phyloP scores from a whole-genome alignment of 495 filamentous ascomycete genomes.

The Apodospora peruviana region DNA sequence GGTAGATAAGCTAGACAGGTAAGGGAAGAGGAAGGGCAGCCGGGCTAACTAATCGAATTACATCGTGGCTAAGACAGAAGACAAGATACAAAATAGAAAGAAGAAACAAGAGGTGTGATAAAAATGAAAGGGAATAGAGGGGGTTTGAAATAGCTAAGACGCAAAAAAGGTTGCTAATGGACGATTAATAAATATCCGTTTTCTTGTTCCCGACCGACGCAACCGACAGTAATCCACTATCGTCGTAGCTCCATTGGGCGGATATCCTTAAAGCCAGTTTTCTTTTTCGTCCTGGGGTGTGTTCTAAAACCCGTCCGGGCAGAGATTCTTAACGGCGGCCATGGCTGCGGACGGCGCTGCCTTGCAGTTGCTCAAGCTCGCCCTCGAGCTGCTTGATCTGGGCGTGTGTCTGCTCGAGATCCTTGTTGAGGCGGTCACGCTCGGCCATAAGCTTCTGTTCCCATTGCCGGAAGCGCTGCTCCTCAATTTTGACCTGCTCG shows the following conservation, averaged over 20 bases:
- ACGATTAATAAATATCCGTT: too few relatives aligned
- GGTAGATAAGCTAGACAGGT: neutral
- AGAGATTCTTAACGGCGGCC: constrained; percentile 93
- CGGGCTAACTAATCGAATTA: constrained; percentile 44
- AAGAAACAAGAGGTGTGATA: constrained; percentile 13
- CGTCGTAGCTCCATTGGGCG: constrained; percentile 3
- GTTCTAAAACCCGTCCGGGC: too few relatives aligned
- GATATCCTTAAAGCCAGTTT: constrained; percentile 15
- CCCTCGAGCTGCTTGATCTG: constrained; percentile 93
- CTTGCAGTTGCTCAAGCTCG: constrained; percentile 91
- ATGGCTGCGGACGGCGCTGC: constrained; percentile 85
- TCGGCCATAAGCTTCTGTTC: constrained; percentile 99
- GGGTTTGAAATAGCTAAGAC: neutral
- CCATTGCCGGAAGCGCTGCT: constrained; percentile 97
- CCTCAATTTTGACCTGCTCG: constrained; percentile 99
- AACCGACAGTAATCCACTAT: constrained; percentile 1
- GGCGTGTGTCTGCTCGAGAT: constrained; percentile 94
- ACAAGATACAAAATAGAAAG: constrained; percentile 14
- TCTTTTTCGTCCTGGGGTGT: too few relatives aligned
- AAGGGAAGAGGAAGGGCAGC: too few relatives aligned
- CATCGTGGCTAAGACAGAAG: constrained; percentile 35
- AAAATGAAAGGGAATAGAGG: constrained; percentile 9
- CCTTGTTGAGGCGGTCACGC: constrained; percentile 97
- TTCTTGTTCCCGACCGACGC: constrained; percentile 1
- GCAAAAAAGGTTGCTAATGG: neutral